Conservation (phyloP, 1,284 basidiomycete species). For the Sanghuangporus baumii region DNA sequence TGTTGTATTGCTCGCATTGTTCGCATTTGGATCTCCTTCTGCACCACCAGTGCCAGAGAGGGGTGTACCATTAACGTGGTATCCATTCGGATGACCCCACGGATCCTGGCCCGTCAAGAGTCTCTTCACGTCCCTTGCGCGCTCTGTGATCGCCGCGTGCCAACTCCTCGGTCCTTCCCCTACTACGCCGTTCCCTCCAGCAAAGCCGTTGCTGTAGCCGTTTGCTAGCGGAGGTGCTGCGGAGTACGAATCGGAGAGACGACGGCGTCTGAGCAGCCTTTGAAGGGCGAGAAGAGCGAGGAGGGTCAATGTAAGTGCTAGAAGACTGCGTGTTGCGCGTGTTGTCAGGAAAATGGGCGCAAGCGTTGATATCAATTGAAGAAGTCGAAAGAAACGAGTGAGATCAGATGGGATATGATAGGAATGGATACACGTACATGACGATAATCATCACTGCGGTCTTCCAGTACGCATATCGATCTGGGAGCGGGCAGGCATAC, state of each 20-base stretch:
- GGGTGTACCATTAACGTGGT: conserved; percentile 19
- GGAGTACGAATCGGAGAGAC: background rate
- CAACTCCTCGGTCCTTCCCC: background rate
- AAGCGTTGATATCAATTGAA: background rate
- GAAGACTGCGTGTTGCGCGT: conserved; percentile 33
- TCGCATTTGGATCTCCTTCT: conserved; percentile 12
- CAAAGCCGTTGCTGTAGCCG: background rate
- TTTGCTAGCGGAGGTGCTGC: background rate
- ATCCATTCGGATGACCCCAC: conserved; percentile 11
- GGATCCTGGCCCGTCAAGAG: conserved; percentile 12
- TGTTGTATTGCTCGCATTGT: conserved; percentile 8
- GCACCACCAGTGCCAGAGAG: too few species aligned
- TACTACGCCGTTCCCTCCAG: background rate
- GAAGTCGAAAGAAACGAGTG: background rate
- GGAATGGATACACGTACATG: conserved; percentile 19
- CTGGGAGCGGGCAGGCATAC: conserved; percentile 14
- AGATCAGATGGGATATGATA: conserved; percentile 9
- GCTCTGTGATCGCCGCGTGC: background rate
- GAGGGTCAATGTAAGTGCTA: conserved; percentile 55
- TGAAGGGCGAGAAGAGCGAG: conserved; percentile 41
- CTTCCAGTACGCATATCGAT: conserved; percentile 8
- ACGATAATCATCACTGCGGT: conserved; percentile 12
- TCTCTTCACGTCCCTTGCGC: conserved; percentile 2
- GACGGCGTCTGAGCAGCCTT: conserved; percentile 23
- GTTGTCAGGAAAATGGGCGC: too few species aligned